Conservation (phyloP, 2,329 filamentous ascomycete genomes). For the Fusarium sp. region DNA sequence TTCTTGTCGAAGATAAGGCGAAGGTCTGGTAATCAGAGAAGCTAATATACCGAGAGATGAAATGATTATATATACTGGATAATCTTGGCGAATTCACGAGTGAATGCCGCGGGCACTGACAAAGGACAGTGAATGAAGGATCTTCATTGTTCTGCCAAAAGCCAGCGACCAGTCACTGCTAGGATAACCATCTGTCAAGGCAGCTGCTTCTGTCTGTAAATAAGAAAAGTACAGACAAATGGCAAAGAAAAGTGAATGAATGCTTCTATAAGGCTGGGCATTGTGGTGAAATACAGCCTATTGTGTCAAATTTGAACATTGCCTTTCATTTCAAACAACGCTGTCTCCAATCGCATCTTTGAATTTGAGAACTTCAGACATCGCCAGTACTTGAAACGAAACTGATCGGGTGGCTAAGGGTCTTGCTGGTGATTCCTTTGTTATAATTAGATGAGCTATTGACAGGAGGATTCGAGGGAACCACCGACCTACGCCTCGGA, state of each 20-base stretch:
- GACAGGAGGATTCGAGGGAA: not conserved
- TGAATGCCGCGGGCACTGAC: not conserved
- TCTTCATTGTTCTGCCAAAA: not conserved
- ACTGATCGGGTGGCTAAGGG: not conserved
- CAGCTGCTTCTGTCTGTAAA: rapidly evolving
- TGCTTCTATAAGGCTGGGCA: not conserved
- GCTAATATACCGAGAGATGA: not conserved
- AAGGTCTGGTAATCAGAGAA: not conserved
- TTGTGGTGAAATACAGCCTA: not conserved
- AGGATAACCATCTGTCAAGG: not conserved
- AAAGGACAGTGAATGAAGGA: not conserved
- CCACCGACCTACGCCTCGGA: not conserved
- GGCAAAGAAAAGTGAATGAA: not conserved
- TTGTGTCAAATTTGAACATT: not conserved
- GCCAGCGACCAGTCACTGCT: not conserved
- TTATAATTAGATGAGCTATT: not conserved
- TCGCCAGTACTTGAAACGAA: rapidly evolving
- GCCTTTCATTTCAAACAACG: no score
- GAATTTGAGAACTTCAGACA: not conserved
- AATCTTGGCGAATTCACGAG: not conserved
- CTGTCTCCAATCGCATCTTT: not conserved
- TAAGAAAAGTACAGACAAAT: rapidly evolving
- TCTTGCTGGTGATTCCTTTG: not conserved
- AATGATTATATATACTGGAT: not conserved
- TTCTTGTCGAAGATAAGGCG: not conserved